Evolutionary conservation across 1,284 basidiomycete species (phyloP), one percentile per base, ranked within the genome.

Genomic region (Trichosporon sp.): DNA sequence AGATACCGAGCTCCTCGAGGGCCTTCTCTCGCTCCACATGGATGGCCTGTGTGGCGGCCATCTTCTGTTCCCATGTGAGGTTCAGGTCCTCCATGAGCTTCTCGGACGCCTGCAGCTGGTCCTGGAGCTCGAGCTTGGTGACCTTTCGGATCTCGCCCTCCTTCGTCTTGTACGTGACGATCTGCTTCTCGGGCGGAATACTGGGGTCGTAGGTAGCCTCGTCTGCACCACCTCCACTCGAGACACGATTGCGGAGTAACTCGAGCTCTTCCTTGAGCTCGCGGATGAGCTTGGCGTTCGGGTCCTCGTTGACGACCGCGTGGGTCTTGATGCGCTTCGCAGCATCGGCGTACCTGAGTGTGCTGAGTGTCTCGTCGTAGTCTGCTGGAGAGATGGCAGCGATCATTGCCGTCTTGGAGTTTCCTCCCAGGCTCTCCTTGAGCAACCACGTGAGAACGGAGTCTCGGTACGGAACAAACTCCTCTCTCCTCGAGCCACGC

Each of bases 241-340:
- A 65, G 47, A 75, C 77, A 8, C 79, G 72, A 56, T 67, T 76
- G 15, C 81, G 80, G 0, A 82, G 73, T 44, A 80, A 88, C 85
- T 97, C 93, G 62, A 99, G 86, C 84, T 99, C 97, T 85, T 98
- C 96, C 83, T 98, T 98, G 80, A 98, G 90, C 83, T 98, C 96
- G 65, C 78, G 70, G 67, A 98, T 95, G 68, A 98, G 90, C 85
- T 94, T 98, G 79, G 96, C 96, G 78, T 98, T 99, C 21, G 97
- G 95, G 86, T 99, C 96, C 84, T 99, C 96, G 83, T 99, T 99
- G 76, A 99, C 92, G 65, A 98, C 89, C 18, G 96, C 96, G 86
- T 98, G 97, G 84, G 98, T 99, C 89, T 96, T 97, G 86, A 99
- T 99, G 89, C 96, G 97, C 90, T 99, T 99, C 29, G 96, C 95